phyloP scores from a whole-genome alignment of 148 eudicot species.

The Beta vulgaris region DNA sequence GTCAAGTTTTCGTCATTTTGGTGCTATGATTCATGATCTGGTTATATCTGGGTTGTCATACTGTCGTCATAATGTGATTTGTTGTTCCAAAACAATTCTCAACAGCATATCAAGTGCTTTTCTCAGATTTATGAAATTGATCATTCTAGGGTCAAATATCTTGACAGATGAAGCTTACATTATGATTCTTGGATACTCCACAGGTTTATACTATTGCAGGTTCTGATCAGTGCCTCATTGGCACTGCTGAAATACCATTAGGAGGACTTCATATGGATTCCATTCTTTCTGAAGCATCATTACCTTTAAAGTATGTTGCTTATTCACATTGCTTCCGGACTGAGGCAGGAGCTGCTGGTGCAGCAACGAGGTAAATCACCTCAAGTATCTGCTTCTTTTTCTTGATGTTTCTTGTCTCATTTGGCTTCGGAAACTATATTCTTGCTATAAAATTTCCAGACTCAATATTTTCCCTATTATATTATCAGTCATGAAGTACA shows the following conservation, averaged over 20 bases:
- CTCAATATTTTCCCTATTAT: not conserved
- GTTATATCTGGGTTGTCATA: constrained; percentile 1
- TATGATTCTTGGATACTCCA: constrained; percentile 2
- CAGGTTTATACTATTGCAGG: constrained; percentile 84
- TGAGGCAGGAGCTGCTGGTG: constrained; percentile 98
- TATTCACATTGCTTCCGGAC: constrained; percentile 94
- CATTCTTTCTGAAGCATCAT: constrained; percentile 63
- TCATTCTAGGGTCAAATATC: not conserved
- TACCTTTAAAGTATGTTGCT: constrained; percentile 84
- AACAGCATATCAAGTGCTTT: not conserved
- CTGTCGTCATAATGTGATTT: no score
- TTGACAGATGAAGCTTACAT: constrained; percentile 2
- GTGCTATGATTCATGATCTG: not conserved
- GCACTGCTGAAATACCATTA: constrained; percentile 87
- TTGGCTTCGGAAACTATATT: not conserved
- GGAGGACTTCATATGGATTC: constrained; percentile 94
- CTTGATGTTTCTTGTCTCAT: not conserved
- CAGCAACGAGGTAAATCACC: constrained; percentile 67
- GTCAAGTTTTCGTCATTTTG: not conserved
- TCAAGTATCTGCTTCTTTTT: not conserved
- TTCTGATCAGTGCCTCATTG: constrained; percentile 87
- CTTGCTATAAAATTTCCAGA: not conserved
- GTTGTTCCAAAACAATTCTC: not conserved
- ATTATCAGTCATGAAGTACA: not conserved
- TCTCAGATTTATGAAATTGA: not conserved